Evolutionary conservation across 2,329 filamentous ascomycete species (phyloP).

Genomic region (Didymella pinodella): DNA sequence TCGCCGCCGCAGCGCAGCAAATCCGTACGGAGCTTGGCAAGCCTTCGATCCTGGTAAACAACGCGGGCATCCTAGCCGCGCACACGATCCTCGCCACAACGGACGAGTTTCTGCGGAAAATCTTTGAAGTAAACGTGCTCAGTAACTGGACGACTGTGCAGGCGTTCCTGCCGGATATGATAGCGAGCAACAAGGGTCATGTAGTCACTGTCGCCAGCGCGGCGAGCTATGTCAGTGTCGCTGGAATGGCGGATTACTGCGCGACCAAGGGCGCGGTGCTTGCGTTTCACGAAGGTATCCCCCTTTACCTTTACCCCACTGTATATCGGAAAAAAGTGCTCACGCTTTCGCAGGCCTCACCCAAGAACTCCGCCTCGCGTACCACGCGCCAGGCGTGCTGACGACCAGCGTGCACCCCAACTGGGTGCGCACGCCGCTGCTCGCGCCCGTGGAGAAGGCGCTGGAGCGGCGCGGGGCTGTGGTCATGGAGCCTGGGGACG

Average conservation of each 20-base stretch:
- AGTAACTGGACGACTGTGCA: constrained; percentile 47
- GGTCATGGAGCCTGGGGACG: constrained; percentile 50
- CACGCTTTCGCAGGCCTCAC: constrained; percentile 30
- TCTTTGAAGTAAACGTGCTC: constrained; percentile 50
- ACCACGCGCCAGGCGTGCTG: constrained; percentile 52
- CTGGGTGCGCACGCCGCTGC: constrained; percentile 54
- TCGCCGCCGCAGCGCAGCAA: constrained; percentile 35
- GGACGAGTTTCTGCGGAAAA: constrained; percentile 42
- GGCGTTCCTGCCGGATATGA: constrained; percentile 50
- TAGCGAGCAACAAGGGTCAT: constrained; percentile 57
- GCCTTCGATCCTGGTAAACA: constrained; percentile 49
- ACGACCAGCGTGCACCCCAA: constrained; percentile 55
- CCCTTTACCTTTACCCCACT: too few species aligned
- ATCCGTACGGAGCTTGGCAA: constrained; percentile 36
- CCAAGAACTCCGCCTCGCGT: constrained; percentile 51
- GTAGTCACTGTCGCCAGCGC: constrained; percentile 64
- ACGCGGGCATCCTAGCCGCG: constrained; percentile 43
- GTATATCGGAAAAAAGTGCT: background rate
- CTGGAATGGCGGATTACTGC: constrained; percentile 62
- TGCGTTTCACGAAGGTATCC: constrained; percentile 60
- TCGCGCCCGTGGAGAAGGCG: constrained; percentile 41
- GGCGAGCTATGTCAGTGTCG: constrained; percentile 58
- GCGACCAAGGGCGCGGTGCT: constrained; percentile 62
- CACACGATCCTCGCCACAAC: constrained; percentile 46
- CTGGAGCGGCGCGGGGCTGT: constrained; percentile 41